These are phyloP conservation scores for Pilasporangium apinafurcum DNA, from an alignment of 352 stramenopile genomes.

Conservation along the genomic window DNA sequence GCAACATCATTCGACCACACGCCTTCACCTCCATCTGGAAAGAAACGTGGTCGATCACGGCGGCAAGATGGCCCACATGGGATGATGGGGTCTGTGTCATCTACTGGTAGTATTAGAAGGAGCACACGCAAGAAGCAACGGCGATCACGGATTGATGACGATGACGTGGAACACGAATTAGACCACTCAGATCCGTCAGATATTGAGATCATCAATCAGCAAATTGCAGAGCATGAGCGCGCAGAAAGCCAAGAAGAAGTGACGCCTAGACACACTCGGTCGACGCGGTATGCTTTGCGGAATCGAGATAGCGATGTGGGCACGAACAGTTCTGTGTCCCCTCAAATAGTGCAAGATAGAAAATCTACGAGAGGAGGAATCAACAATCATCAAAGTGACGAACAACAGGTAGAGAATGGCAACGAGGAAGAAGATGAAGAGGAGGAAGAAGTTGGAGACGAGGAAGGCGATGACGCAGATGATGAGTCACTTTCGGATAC, in stretches of 20 bases:
- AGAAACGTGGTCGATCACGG: conserved; percentile 11
- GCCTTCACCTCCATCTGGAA: neutral
- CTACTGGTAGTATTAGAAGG: neutral
- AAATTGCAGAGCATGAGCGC: conserved; percentile 39
- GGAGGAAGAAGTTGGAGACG: conserved; percentile 12
- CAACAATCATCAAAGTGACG: conserved; percentile 2
- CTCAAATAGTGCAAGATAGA: conserved; percentile 15
- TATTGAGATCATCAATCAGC: conserved; percentile 49
- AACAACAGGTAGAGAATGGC: conserved; percentile 18
- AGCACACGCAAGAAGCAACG: conserved; percentile 4
- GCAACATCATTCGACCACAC: conserved; percentile 12
- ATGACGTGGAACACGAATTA: conserved; percentile 15
- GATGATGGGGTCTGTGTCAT: neutral
- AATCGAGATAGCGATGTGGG: conserved; percentile 29
- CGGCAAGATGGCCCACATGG: conserved; percentile 3
- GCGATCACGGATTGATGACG: conserved; percentile 10
- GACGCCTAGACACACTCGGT: conserved; percentile 11
- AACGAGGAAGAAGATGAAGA: conserved; percentile 20
- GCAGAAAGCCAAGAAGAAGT: conserved; percentile 16
- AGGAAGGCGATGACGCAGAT: conserved; percentile 6
- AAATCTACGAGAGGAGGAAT: conserved; percentile 6
- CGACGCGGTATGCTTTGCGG: conserved; percentile 53
- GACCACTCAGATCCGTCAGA: conserved; percentile 39
- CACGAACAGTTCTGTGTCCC: conserved; percentile 15
- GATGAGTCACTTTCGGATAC: conserved; percentile 1